phyloP scores from a whole-genome alignment of 495 filamentous ascomycete species.

The Daldinia vernicosa region DNA sequence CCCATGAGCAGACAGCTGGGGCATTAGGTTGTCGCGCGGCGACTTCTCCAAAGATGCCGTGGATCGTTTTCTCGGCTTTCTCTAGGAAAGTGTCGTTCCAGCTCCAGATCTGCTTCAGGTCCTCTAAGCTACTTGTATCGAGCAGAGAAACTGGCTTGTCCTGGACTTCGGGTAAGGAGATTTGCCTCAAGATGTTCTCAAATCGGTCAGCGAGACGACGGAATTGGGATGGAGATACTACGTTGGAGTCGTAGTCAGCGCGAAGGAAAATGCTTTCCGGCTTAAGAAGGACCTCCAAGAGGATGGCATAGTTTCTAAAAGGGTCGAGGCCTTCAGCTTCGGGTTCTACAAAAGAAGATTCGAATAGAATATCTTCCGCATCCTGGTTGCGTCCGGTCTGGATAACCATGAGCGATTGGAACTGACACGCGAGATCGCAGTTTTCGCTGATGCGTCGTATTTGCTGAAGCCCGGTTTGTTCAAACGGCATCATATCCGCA shows the following conservation, averaged over 20 bases:
- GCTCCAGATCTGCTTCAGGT: neutral
- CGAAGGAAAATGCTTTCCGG: neutral
- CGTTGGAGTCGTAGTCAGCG: neutral
- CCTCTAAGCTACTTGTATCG: neutral
- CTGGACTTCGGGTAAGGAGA: neutral
- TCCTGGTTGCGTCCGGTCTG: neutral
- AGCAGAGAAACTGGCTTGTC: neutral
- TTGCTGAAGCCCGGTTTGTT: neutral
- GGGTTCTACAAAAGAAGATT: neutral
- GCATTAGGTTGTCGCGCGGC: neutral
- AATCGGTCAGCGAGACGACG: neutral
- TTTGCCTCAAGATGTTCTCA: neutral
- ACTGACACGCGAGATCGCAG: neutral
- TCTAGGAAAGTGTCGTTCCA: neutral
- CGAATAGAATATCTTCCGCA: neutral
- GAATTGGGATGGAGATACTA: neutral
- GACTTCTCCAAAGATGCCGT: neutral
- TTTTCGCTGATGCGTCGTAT: neutral
- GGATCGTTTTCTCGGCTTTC: neutral
- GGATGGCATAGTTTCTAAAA: neutral
- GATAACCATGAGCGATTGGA: neutral
- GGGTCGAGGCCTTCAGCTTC: neutral
- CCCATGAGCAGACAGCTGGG: neutral
- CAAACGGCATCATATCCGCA: neutral
- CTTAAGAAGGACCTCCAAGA: neutral